Percentiles rank a stretch among this genome's conserved stretches.
phyloP scores from a whole-genome alignment of 306 rosid genomes.

The Purshia tridentata region DNA sequence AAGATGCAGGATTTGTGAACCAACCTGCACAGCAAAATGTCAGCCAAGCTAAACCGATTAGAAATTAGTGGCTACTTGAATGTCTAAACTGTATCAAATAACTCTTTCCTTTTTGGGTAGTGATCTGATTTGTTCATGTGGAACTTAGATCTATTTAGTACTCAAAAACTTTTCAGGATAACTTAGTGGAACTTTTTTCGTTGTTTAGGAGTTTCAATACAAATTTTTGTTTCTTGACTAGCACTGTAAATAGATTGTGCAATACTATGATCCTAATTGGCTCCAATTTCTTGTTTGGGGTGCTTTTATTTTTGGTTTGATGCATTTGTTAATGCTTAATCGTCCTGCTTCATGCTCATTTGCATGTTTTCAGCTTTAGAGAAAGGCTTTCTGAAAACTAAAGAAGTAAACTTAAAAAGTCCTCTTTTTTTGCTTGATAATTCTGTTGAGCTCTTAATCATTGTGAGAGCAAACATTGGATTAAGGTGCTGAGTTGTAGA shows the following conservation, averaged over 20 bases:
- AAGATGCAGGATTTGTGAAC: slow-evolving; percentile 46
- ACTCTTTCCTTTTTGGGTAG: slow-evolving; percentile 31
- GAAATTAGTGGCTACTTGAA: slow-evolving; percentile 41
- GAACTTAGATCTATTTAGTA: slow-evolving; percentile 44
- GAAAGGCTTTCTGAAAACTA: neutral
- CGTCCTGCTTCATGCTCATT: neutral
- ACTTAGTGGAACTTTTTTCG: slow-evolving; percentile 31
- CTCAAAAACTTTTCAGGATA: slow-evolving; percentile 41
- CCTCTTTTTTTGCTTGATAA: neutral
- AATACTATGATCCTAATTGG: slow-evolving; percentile 31
- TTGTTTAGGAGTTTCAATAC: slow-evolving; percentile 23
- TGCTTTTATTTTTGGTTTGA: neutral
- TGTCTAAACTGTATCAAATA: slow-evolving; percentile 37
- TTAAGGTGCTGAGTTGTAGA: neutral
- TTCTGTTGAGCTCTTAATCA: neutral
- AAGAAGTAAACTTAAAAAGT: neutral
- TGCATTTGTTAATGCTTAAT: neutral
- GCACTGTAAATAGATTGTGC: slow-evolving; percentile 63
- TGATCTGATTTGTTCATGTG: slow-evolving; percentile 47
- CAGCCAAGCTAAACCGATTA: slow-evolving; percentile 45
- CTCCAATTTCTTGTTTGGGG: neutral
- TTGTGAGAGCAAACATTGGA: neutral
- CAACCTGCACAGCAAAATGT: slow-evolving; percentile 41
- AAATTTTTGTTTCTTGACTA: slow-evolving; percentile 27
- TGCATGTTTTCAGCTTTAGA: neutral